These are phyloP conservation scores for Curvularia verruculosa DNA, from an alignment of 2,329 filamentous ascomycete species.

Conservation along the genomic window DNA sequence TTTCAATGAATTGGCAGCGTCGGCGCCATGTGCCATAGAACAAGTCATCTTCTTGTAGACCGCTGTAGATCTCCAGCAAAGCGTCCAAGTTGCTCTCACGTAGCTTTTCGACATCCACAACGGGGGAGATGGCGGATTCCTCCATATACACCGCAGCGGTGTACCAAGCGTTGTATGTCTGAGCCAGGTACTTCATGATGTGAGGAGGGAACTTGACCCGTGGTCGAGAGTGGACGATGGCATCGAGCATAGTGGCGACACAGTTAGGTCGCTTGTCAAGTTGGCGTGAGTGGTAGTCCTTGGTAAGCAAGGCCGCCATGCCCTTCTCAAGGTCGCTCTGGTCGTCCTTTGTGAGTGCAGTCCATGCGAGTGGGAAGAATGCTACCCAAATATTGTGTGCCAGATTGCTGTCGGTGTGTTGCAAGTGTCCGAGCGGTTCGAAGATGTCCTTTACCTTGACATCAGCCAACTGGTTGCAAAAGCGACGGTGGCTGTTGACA, in stretches of 20 bases:
- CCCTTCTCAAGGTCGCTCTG: slow-evolving; percentile 88
- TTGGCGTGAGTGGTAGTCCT: slow-evolving; percentile 93
- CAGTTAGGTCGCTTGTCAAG: slow-evolving; percentile 96
- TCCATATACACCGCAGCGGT: slow-evolving; percentile 90
- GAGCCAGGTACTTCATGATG: slow-evolving; percentile 92
- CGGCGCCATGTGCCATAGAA: slow-evolving; percentile 98
- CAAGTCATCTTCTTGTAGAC: slow-evolving; percentile 90
- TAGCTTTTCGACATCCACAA: slow-evolving; percentile 81
- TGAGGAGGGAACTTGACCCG: slow-evolving; percentile 93
- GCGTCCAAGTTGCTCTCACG: slow-evolving; percentile 96
- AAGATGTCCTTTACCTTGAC: slow-evolving; percentile 87
- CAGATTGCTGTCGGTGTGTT: slow-evolving; percentile 82
- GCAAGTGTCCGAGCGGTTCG: slow-evolving; percentile 87
- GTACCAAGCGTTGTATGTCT: slow-evolving; percentile 97
- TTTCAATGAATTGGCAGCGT: slow-evolving; percentile 95
- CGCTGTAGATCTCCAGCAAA: slow-evolving; percentile 89
- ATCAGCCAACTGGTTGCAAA: slow-evolving; percentile 81
- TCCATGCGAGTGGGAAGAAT: slow-evolving; percentile 94
- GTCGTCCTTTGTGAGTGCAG: slow-evolving; percentile 83
- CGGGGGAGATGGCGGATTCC: slow-evolving; percentile 81
- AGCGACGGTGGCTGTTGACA: slow-evolving; percentile 79
- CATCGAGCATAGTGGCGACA: slow-evolving; percentile 88
- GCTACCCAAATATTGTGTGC: slow-evolving; percentile 90
- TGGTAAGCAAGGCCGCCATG: slow-evolving; percentile 86
- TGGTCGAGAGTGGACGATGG: slow-evolving; percentile 81